Conservation (phyloP, 2,329 filamentous ascomycete genomes). For the Colletotrichum gloeosporioides region DNA sequence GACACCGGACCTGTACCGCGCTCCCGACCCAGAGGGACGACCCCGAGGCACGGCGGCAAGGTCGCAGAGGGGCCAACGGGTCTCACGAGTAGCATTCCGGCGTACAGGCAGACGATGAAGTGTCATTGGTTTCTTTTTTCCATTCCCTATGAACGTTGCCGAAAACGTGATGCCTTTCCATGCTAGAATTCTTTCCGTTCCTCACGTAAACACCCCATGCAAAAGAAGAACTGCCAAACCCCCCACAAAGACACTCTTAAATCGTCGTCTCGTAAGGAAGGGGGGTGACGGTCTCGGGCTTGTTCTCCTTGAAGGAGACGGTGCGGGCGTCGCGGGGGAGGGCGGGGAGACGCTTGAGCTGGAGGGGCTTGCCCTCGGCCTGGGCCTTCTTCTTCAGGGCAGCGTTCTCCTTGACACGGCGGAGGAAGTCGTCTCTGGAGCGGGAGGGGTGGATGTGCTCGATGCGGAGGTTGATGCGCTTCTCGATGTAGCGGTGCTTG, state of each 20-base stretch:
- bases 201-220: constrained; percentile 27
- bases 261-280: constrained; percentile 98
- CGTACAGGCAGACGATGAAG: constrained; percentile 6
- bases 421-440: constrained; percentile 95
- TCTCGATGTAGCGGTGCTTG: constrained; percentile 99
- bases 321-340: constrained; percentile 82
- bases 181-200: constrained; percentile 26
- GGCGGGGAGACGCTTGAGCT: constrained; percentile 90
- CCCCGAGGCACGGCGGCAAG: neutral
- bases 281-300: constrained; percentile 89
- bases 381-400: constrained; percentile 92
- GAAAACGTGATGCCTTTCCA: constrained; percentile 26
- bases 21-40: neutral
- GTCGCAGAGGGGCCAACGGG: neutral
- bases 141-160: constrained; percentile 26
- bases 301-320: constrained; percentile 80
- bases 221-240: constrained; percentile 24
- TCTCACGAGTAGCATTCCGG: constrained; percentile 3
- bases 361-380: constrained; percentile 82
- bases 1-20: constrained; percentile 4
- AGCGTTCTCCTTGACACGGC: constrained; percentile 96
- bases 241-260: constrained; percentile 55
- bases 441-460: constrained; percentile 96
- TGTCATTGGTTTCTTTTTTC: constrained; percentile 24
- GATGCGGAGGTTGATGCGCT: constrained; percentile 98